Evolutionary conservation across 257 asterid species (phyloP).

Genomic region (Plantago elongata): DNA sequence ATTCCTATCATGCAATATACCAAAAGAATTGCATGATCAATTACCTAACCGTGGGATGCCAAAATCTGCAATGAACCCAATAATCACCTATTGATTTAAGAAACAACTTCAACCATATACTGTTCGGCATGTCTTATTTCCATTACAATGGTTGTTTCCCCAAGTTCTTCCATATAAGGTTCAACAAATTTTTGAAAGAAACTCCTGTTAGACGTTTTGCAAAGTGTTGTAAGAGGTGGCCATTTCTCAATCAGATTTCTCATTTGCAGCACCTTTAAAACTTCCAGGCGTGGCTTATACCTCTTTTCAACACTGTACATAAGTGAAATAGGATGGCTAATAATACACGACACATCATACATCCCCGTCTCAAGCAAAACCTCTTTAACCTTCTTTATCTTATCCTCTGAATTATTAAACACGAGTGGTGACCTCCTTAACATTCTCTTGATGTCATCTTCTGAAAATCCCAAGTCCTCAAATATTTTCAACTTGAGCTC

Average conservation of each 20-base stretch:
- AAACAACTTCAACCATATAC: no score
- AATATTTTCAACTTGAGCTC: constrained; percentile 16
- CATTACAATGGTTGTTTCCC: not conserved
- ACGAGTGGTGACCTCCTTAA: constrained; percentile 16
- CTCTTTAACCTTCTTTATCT: constrained; percentile 20
- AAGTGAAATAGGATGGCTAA: constrained; percentile 6
- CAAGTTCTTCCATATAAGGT: no score
- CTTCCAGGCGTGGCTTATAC: constrained; percentile 18
- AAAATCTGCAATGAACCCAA: no score
- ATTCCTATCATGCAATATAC: no score
- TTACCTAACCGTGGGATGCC: no score
- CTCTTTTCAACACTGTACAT: constrained; percentile 20
- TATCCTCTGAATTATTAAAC: constrained; percentile 12
- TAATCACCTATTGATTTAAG: no score
- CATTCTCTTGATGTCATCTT: constrained; percentile 15
- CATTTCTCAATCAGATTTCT: constrained; percentile 16
- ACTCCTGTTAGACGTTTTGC: no score
- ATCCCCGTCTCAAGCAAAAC: constrained; percentile 19
- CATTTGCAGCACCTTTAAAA: constrained; percentile 15
- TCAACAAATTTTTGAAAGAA: no score
- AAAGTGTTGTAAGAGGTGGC: constrained; percentile 1
- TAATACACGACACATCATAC: constrained; percentile 17
- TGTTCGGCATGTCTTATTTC: no score
- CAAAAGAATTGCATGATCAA: no score
- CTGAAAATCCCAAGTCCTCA: constrained; percentile 17